Base-by-base conservation (phyloP, 2,329 filamentous ascomycete species). In the Aspergillus sp. region DNA sequence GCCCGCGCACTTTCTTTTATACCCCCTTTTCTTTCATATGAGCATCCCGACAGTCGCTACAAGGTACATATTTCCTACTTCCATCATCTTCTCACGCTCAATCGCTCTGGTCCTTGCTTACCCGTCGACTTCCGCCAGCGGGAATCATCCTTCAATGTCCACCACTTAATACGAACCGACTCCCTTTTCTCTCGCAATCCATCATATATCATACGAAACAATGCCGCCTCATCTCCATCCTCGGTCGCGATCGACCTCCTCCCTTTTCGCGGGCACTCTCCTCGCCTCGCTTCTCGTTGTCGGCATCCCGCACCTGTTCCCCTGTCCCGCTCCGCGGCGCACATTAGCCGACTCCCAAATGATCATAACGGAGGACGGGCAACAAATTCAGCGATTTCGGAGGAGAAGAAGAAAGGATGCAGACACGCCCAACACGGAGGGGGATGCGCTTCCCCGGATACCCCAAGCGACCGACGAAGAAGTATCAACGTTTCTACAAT, bases 221-320 rank as follows among this genome's bases (percentile, higher is more conserved):
- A 94, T 94, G 89, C 86, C 90, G 65, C 89, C 85, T 38, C 78
- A 93, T 75, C 86, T 99, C 40, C 94, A 99, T 73, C 94, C 94
- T 31, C 87, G 92, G 72, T 97, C 93, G 62, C 87, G 90, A 65
- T 89, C 91, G 77, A 99, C 94, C 64, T 92, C 89, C 52, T 94
- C 91, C 43, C 87, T 99, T 55, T 99, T 99, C 77, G 91, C 91
- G 47, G 90, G 88, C n/a, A 97, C 93, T 1, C 83, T 97, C 50
- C 81, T 89, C 57, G 86, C 91, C 29, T 94, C 89, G 62, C 96
- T 99, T 72, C 82, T 96, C 58, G 92, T 99, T 57, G 94, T 99
- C 49, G 90, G 85, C 25, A 79, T 96, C 42, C 94, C 94, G 19
- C 94, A 99, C 71, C 69, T 95, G 25, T 83, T 99, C 16, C 94